phyloP scores from a whole-genome alignment of 2,329 filamentous ascomycete species.

The Aureobasidium vineae region DNA sequence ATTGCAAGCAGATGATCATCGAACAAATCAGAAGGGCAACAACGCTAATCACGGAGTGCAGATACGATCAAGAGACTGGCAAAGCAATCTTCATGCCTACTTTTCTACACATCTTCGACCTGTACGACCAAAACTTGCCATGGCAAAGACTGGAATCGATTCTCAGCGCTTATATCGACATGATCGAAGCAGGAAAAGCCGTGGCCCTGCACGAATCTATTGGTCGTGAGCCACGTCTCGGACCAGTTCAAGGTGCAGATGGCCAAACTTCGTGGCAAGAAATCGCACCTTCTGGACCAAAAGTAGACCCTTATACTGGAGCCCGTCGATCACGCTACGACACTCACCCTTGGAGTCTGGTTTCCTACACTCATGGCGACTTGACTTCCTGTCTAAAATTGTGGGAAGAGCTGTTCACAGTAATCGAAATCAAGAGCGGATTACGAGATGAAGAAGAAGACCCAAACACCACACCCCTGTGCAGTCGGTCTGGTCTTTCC shows the following conservation, averaged over 20 bases:
- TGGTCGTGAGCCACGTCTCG: conserved; percentile 25
- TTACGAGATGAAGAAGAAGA: conserved; percentile 31
- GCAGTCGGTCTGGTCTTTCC: conserved; percentile 35
- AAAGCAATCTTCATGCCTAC: conserved; percentile 38
- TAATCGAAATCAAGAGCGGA: conserved; percentile 34
- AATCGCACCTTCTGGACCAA: conserved; percentile 21
- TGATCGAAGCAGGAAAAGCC: conserved; percentile 39
- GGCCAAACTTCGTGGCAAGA: conserved; percentile 37
- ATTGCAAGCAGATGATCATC: conserved; percentile 1
- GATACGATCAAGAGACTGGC: conserved; percentile 35
- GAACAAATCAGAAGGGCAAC: not conserved
- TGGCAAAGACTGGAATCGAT: conserved; percentile 40
- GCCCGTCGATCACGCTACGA: conserved; percentile 30
- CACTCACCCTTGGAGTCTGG: conserved; percentile 37
- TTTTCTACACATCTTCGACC: conserved; percentile 37
- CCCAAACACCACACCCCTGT: conserved; percentile 33
- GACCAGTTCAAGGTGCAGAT: conserved; percentile 31
- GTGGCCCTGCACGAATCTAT: conserved; percentile 35
- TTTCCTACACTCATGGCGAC: conserved; percentile 37
- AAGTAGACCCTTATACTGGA: conserved; percentile 27
- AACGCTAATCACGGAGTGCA: conserved; percentile 13
- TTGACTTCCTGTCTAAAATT: conserved; percentile 34
- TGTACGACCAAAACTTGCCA: conserved; percentile 34
- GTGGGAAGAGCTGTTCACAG: conserved; percentile 36
- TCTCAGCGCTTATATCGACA: conserved; percentile 38